Base-by-base conservation (phyloP, 2,329 filamentous ascomycete genomes). In the Ophiosphaerella herpotricha region DNA sequence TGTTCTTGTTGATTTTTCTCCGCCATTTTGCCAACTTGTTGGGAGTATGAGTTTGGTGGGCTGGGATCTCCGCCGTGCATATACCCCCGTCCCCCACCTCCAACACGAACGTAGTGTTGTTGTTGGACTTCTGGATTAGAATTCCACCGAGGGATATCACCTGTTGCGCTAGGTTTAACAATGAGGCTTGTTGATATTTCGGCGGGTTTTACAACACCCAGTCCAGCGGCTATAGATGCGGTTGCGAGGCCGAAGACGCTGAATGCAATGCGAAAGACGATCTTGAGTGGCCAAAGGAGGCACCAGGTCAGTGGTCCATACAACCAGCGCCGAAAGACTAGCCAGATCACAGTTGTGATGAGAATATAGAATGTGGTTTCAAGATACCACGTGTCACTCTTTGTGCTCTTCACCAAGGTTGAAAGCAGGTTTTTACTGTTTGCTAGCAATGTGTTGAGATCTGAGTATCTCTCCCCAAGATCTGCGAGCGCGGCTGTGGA, bases 321-420 rank as follows among this genome's bases (percentile, higher is more conserved):
- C 7, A 99, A 68, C 35, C 93, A 79, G 38, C 94, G 80, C 24
- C 94, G 80, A 67, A 95, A 97, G 6, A 96, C 69, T 7, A 99
- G 81, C 94, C 94, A 99, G 26, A 78, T 80, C 36, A 92, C 85
- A 1, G 91, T 97, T 5, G 77, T 83, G 18, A 88, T 67, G 13
- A 97, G 82, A 61, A 97, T 81, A 70, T 92, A 95, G 59, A 97
- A 86, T 2, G 92, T 85, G 33, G 90, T 95, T 74, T 94, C 89
- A 31, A 99, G 82, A 71, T 99, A 99, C 94, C 94, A 99, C 2
- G 92, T 97, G 70, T 99, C 94, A 58, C 88, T 94, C 80, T 99
- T 99, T 70, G 95, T 91, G 57, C 90, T 94, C 54, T 85, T 85
- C 39, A 97, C 77, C 39, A 99, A 78, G 14, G 90, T 90, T 6